These are phyloP conservation scores for Cryptococcus jaspeensis DNA, from an alignment of 1,284 basidiomycete genomes.

Conservation along the genomic window DNA sequence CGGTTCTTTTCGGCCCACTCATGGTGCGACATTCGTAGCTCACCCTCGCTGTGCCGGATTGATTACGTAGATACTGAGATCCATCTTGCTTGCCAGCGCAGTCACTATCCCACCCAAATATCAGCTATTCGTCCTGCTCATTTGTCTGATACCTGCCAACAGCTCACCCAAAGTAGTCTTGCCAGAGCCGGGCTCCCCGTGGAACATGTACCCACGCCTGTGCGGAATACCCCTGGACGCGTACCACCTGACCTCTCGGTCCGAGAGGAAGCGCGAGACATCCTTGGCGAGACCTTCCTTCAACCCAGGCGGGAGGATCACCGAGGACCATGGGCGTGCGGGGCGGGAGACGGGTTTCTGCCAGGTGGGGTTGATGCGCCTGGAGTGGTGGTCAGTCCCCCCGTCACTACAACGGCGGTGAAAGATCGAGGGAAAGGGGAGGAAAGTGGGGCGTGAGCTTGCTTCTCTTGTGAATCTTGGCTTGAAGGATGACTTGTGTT, in stretches of 20 bases:
- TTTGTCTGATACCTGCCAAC: too few species aligned
- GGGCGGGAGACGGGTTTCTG: slow-evolving; percentile 23
- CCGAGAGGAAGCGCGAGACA: slow-evolving; percentile 27
- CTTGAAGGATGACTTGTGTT: background rate
- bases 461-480: background rate
- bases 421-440: background rate
- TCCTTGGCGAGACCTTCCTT: slow-evolving; percentile 29
- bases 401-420: background rate
- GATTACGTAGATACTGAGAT: slow-evolving; percentile 32
- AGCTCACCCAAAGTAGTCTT: slow-evolving; percentile 32
- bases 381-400: background rate
- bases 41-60: slow-evolving; percentile 30
- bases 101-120: too few species aligned
- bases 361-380: slow-evolving; percentile 25
- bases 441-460: slow-evolving; percentile 4
- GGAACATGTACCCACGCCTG: slow-evolving; percentile 30
- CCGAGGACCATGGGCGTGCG: slow-evolving; percentile 28
- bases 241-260: slow-evolving; percentile 29
- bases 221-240: slow-evolving; percentile 35
- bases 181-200: slow-evolving; percentile 34
- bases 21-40: too few species aligned
- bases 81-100: slow-evolving; percentile 29
- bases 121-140: background rate
- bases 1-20: too few species aligned
- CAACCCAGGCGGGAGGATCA: slow-evolving; percentile 24